Conservation (phyloP, 176 grass and related monocot genomes). For the Leersia perrieri region DNA sequence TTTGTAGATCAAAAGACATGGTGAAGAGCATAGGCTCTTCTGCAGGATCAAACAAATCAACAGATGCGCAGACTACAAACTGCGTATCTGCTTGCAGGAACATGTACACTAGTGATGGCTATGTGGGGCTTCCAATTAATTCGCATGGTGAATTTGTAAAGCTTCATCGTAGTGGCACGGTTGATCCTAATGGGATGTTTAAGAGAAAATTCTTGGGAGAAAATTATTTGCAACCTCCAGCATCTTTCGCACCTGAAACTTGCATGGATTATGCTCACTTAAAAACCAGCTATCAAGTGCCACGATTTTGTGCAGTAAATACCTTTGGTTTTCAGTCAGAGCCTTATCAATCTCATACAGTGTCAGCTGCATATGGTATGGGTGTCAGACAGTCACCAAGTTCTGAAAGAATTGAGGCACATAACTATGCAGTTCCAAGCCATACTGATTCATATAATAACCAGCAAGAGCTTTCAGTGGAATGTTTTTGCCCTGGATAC, state of each 20-base stretch:
- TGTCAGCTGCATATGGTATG: constrained; percentile 32
- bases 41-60: constrained; percentile 57
- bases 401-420: constrained; percentile 54
- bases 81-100: constrained; percentile 47
- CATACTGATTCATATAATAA: constrained; percentile 18
- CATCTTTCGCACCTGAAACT: constrained; percentile 14
- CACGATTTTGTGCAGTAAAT: constrained; percentile 43
- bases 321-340: constrained; percentile 46
- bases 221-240: constrained; percentile 33
- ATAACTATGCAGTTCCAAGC: constrained; percentile 24
- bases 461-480: constrained; percentile 17
- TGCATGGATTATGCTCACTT: constrained; percentile 35
- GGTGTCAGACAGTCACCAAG: constrained; percentile 49
- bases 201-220: constrained; percentile 34
- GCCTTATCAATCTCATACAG: constrained; percentile 25
- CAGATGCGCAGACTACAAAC: constrained; percentile 38
- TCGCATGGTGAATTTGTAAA: constrained; percentile 86
- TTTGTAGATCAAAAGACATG: constrained; percentile 47
- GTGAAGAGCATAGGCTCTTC: constrained; percentile 55
- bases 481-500: constrained; percentile 36
- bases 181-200: constrained; percentile 40
- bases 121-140: constrained; percentile 77
- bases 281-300: constrained; percentile 34
- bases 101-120: constrained; percentile 39
- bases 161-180: constrained; percentile 39